Conservation (phyloP, 805 yeast genomes). For the Suhomyces tanzawaensis region DNA sequence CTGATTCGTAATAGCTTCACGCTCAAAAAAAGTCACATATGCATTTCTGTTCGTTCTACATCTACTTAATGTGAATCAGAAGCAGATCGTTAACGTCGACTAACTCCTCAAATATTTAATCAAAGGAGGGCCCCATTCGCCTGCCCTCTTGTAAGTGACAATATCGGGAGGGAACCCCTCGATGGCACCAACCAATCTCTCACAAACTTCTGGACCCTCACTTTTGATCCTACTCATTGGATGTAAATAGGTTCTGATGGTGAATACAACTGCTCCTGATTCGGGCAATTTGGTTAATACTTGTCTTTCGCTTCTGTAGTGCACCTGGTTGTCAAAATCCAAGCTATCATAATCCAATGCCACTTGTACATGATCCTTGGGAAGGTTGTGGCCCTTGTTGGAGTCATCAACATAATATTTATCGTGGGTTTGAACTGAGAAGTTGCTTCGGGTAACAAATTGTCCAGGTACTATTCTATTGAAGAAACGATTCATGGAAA, state of each 20-base stretch:
- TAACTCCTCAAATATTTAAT: slow-evolving; percentile 9
- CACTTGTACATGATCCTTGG: slow-evolving; percentile 22
- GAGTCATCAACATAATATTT: slow-evolving; percentile 36
- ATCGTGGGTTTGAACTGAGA: slow-evolving; percentile 38
- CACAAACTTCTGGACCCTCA: slow-evolving; percentile 37
- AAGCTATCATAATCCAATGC: slow-evolving; percentile 28
- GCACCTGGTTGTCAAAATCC: slow-evolving; percentile 38
- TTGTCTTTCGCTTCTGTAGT: slow-evolving; percentile 45
- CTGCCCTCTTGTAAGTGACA: slow-evolving; percentile 59
- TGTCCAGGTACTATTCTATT: slow-evolving; percentile 33
- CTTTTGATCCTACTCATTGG: slow-evolving; percentile 33
- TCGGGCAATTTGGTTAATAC: slow-evolving; percentile 38
- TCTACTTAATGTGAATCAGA: no score
- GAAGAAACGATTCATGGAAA: slow-evolving; percentile 43
- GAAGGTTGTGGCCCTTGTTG: slow-evolving; percentile 39
- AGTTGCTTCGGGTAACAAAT: slow-evolving; percentile 40
- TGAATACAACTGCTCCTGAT: slow-evolving; percentile 38
- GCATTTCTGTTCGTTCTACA: no score
- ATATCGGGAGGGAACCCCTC: slow-evolving; percentile 59
- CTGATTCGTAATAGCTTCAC: no score
- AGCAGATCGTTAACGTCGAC: no score
- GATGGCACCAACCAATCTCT: slow-evolving; percentile 61
- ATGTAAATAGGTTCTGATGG: slow-evolving; percentile 39
- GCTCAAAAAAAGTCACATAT: no score
- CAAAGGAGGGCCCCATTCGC: slow-evolving; percentile 71